Percentiles rank a stretch among this genome's conserved stretches.
Evolutionary conservation across 345 rosid genomes (phyloP).

Genomic region (Moricandia arvensis): DNA sequence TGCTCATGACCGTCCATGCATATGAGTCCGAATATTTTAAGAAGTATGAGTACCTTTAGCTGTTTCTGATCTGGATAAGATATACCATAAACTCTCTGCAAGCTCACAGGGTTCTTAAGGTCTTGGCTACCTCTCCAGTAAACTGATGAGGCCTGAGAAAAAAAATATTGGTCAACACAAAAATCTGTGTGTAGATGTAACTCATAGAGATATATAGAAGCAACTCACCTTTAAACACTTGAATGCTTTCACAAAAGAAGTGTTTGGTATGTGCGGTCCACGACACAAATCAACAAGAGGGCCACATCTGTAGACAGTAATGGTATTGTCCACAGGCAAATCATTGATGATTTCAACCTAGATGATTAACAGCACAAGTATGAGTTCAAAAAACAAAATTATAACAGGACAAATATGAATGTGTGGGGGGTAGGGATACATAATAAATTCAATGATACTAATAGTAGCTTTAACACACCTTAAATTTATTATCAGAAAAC

Average conservation of each 20-base stretch:
- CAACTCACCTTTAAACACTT: constrained; percentile 76
- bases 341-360: constrained; percentile 90
- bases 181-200: constrained; percentile 11
- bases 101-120: constrained; percentile 57
- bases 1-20: background rate
- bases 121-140: constrained; percentile 91
- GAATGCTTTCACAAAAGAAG: constrained; percentile 92
- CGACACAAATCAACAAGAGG: constrained; percentile 94
- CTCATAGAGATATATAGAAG: constrained; percentile 9
- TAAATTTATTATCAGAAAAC: constrained; percentile 86
- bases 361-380: constrained; percentile 27
- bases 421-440: background rate
- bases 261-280: constrained; percentile 98
- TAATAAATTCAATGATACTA: background rate
- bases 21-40: background rate
- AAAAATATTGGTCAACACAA: constrained; percentile 8
- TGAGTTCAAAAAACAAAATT: constrained; percentile 2
- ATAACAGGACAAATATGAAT: background rate
- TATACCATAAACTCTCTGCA: constrained; percentile 97
- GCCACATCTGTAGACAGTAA: constrained; percentile 95
- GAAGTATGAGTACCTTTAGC: constrained; percentile 54
- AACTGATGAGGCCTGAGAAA: constrained; percentile 88
- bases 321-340: constrained; percentile 82
- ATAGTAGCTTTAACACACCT: constrained; percentile 48
- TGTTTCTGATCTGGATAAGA: constrained; percentile 89